Percentiles rank a stretch among this genome's conserved stretches.
phyloP scores from a whole-genome alignment of 1,284 basidiomycete species.

The Melampsora larici-populina region DNA sequence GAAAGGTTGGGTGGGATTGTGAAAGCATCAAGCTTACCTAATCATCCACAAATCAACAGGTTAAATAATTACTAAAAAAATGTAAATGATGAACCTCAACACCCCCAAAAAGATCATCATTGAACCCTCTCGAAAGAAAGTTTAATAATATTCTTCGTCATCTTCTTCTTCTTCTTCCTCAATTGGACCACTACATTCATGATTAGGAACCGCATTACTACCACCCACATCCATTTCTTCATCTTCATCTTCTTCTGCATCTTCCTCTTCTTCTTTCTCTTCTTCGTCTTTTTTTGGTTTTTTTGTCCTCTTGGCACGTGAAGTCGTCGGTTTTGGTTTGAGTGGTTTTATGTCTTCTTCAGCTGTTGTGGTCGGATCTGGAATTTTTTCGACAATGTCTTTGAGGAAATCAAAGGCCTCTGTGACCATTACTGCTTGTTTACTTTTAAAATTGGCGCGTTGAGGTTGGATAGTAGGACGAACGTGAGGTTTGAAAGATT shows the following conservation, averaged over 20 bases:
- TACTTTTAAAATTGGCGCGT: constrained; percentile 61
- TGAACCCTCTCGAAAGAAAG: no score
- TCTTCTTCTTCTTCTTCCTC: constrained; percentile 1
- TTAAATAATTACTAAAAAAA: no score
- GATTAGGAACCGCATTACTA: no score
- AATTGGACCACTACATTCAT: background rate
- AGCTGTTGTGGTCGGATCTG: constrained; percentile 70
- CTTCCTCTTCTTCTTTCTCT: constrained; percentile 50
- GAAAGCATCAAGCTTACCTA: no score
- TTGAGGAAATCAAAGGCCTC: constrained; percentile 93
- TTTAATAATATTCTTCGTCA: constrained; percentile 1
- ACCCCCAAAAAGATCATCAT: no score
- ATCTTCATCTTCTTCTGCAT: constrained; percentile 53
- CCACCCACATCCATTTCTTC: constrained; percentile 14
- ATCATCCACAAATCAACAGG: no score
- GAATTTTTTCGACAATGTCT: constrained; percentile 83
- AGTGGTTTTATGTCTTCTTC: constrained; percentile 63
- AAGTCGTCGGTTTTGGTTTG: background rate
- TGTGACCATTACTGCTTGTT: constrained; percentile 83
- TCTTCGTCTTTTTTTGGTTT: constrained; percentile 38
- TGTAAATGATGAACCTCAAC: no score
- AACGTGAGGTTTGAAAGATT: no score
- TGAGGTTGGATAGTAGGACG: background rate
- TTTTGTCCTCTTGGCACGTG: background rate
- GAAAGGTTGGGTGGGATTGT: no score